Evolutionary conservation across 2,329 filamentous ascomycete genomes (phyloP).

Genomic region (Aureobasidium sp.): DNA sequence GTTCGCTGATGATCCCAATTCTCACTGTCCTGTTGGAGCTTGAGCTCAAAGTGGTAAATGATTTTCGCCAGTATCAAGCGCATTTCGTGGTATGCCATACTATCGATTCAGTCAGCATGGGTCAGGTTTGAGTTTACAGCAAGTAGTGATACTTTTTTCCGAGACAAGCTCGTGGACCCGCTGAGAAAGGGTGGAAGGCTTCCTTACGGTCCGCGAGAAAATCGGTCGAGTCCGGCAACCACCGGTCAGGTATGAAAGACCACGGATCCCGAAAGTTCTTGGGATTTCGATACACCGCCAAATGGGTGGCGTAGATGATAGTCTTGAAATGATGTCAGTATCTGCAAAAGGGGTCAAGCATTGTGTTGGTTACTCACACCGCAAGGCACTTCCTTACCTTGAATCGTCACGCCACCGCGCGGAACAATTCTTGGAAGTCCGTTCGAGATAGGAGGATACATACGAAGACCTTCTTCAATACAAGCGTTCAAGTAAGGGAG

Average conservation of each 20-base stretch:
- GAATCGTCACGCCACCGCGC: conserved; percentile 19
- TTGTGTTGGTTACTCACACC: conserved; percentile 1
- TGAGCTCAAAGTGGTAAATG: conserved; percentile 32
- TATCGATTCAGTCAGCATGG: conserved; percentile 14
- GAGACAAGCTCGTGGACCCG: conserved; percentile 26
- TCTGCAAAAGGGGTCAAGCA: no score
- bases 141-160: conserved; percentile 18
- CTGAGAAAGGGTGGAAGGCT: conserved; percentile 25
- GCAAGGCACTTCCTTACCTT: conserved; percentile 21
- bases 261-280: conserved; percentile 19
- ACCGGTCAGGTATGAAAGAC: conserved; percentile 27
- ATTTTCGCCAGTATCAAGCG: conserved; percentile 31
- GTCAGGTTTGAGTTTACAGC: background rate
- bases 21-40: conserved; percentile 21
- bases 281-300: conserved; percentile 14
- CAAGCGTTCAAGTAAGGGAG: conserved; percentile 36
- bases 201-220: conserved; percentile 25
- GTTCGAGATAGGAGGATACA: conserved; percentile 36
- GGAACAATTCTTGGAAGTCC: background rate
- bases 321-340: background rate
- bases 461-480: conserved; percentile 37
- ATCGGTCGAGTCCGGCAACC: conserved; percentile 21
- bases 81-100: conserved; percentile 32
- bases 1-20: conserved; percentile 27
- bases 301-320: conserved; percentile 16